These are phyloP conservation scores for Colletotrichum falcatum DNA, from an alignment of 2,329 filamentous ascomycete species.

Conservation along the genomic window DNA sequence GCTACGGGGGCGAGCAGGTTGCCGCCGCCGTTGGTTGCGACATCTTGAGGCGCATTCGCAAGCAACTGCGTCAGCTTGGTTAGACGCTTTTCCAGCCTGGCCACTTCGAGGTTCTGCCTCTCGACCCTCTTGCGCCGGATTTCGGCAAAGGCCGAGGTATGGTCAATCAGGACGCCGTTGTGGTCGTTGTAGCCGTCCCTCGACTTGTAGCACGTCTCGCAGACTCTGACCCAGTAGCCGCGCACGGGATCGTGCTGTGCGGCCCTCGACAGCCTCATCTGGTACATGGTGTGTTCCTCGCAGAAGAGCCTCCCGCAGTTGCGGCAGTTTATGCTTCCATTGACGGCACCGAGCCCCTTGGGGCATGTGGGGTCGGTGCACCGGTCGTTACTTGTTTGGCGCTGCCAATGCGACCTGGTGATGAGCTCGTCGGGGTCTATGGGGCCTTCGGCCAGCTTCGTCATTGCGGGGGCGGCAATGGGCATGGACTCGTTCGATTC, in stretches of 20 bases:
- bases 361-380: slow-evolving; percentile 92
- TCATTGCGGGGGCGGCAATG: slow-evolving; percentile 46
- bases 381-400: slow-evolving; percentile 76
- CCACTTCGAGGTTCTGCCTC: slow-evolving; percentile 87
- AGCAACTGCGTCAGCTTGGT: slow-evolving; percentile 90
- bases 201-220: slow-evolving; percentile 99
- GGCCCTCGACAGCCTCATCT: slow-evolving; percentile 95
- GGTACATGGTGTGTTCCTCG: slow-evolving; percentile 98
- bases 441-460: slow-evolving; percentile 57
- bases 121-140: slow-evolving; percentile 84
- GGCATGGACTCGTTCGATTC: slow-evolving; percentile 83
- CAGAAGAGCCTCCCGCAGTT: slow-evolving; percentile 95
- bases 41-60: slow-evolving; percentile 78
- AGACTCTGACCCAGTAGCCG: slow-evolving; percentile 94
- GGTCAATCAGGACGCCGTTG: slow-evolving; percentile 76
- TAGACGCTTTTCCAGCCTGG: slow-evolving; percentile 89
- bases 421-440: slow-evolving; percentile 91
- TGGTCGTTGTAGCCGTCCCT: slow-evolving; percentile 96
- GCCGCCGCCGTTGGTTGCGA: slow-evolving; percentile 61
- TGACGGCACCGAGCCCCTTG: slow-evolving; percentile 80
- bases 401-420: slow-evolving; percentile 90
- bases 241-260: slow-evolving; percentile 90
- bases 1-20: slow-evolving; percentile 72
- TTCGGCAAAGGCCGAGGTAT: slow-evolving; percentile 76
- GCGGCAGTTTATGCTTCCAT: slow-evolving; percentile 90